Evolutionary conservation across 352 stramenopile genomes (phyloP).

Genomic region (Globisporangium yorkense): DNA sequence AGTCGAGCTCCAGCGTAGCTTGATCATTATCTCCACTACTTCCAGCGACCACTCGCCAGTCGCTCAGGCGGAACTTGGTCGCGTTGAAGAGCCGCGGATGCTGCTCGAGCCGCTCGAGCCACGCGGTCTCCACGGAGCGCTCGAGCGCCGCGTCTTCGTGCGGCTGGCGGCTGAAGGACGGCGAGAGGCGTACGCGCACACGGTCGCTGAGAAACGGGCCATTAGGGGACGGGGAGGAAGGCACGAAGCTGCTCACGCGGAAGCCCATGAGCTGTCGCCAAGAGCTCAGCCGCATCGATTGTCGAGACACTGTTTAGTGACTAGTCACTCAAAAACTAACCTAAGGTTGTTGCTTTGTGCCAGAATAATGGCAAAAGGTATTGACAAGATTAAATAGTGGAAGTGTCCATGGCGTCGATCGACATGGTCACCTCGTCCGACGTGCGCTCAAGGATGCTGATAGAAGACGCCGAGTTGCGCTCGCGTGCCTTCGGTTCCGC

Average conservation of each 20-base stretch:
- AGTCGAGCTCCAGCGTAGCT: slow-evolving; percentile 21
- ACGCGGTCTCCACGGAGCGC: slow-evolving; percentile 28
- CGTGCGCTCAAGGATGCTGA: slow-evolving; percentile 19
- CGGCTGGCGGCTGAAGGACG: slow-evolving; percentile 26
- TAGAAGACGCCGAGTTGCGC: slow-evolving; percentile 12
- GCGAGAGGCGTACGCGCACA: slow-evolving; percentile 39
- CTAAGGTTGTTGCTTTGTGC: too few species aligned
- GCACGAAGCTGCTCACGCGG: slow-evolving; percentile 21
- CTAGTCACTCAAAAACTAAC: too few species aligned
- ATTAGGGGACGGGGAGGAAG: background rate
- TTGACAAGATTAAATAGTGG: slow-evolving; percentile 4
- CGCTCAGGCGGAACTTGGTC: slow-evolving; percentile 56
- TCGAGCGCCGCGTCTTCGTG: slow-evolving; percentile 44
- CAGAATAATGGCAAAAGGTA: too few species aligned
- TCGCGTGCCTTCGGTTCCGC: background rate
- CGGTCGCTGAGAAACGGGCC: slow-evolving; percentile 24
- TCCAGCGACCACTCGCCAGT: slow-evolving; percentile 4
- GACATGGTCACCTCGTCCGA: slow-evolving; percentile 13
- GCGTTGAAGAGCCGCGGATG: slow-evolving; percentile 67
- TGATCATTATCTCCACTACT: background rate
- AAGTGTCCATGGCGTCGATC: slow-evolving; percentile 19
- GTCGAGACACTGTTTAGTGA: too few species aligned
- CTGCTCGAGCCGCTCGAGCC: slow-evolving; percentile 23
- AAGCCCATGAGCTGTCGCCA: slow-evolving; percentile 40
- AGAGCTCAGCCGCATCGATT: too few species aligned